Evolutionary conservation across 1,284 basidiomycete genomes (phyloP).

Genomic region (Ganoderma lingzhi): DNA sequence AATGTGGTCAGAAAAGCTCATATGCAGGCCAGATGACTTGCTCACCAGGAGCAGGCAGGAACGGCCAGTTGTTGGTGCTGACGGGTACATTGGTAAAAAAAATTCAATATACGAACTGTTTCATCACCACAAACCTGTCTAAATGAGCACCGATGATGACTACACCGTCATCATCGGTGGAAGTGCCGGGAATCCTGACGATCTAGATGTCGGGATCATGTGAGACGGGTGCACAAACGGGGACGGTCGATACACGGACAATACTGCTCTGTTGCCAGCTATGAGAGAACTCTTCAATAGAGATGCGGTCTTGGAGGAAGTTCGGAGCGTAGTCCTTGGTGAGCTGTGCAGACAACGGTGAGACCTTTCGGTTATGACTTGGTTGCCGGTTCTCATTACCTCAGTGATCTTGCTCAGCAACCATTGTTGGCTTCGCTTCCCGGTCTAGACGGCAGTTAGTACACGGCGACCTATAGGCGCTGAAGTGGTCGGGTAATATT

Average conservation of each 20-base stretch:
- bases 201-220: slow-evolving; percentile 54
- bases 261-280: slow-evolving; percentile 94
- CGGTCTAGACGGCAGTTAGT: slow-evolving; percentile 59
- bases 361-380: slow-evolving; percentile 13
- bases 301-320: slow-evolving; percentile 64
- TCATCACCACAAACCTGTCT: slow-evolving; percentile 65
- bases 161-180: slow-evolving; percentile 62
- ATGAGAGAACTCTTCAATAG: slow-evolving; percentile 85
- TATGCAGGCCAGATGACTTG: slow-evolving; percentile 13
- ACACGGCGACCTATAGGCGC: slow-evolving; percentile 17
- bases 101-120: background rate
- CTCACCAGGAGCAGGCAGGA: slow-evolving; percentile 86
- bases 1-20: slow-evolving; percentile 19
- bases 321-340: slow-evolving; percentile 68
- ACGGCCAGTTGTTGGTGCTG: slow-evolving; percentile 89
- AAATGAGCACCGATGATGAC: slow-evolving; percentile 89
- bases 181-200: slow-evolving; percentile 75
- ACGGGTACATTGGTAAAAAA: slow-evolving; percentile 15
- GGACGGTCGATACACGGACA: slow-evolving; percentile 51
- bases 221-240: slow-evolving; percentile 26
- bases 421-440: slow-evolving; percentile 86
- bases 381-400: slow-evolving; percentile 48
- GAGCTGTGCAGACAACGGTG: slow-evolving; percentile 55
- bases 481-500: slow-evolving; percentile 29
- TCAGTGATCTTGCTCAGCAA: slow-evolving; percentile 76